Evolutionary conservation across 768 basidiomycete genomes (phyloP), one percentile per base, ranked within the genome.

Genomic region (Boletus rufocinnamomeus): DNA sequence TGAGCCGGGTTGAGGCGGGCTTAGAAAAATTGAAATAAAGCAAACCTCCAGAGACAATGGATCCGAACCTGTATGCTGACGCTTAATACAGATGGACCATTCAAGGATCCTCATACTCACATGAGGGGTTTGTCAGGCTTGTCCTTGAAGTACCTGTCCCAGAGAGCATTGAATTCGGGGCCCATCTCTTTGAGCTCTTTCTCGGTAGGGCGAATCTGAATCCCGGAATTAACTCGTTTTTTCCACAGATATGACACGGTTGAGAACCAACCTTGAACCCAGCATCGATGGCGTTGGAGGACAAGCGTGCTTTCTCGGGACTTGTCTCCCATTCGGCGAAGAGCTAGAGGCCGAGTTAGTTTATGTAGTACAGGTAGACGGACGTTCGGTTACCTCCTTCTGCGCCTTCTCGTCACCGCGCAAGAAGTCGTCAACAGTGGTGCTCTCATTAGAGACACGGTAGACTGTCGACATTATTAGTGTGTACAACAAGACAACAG

Each of bases 121-220:
- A 88, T 88, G 58, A 88, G 85, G 4, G 87, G 87, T 77, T 88
- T 89, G 77, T 88, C 87, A 54, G 86, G 87, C 77, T 87, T 88
- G 76, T 89, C 84, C 77, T 85, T 87, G 82, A 89, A 88, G 75
- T 89, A 88, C 30, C 40, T 79, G 68, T 89, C 73, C 84, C 83
- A 88, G 49, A 88, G 80, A 61, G 77, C 76, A 64, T 86, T 85
- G 74, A 88, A 88, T 65, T 88, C 87, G 17, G 85, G 86, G n/a
- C 87, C 87, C 86, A 88, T 87, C 71, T 87, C 85, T 69, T 87
- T 88, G 59, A 88, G 75, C 68, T 89, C 87, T 63, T 78, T 82
- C 67, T 82, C 82, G 2, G 84, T 84, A 2, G 86, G 87, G 34
- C 87, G 86, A 63, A 88, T 87, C 85, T 86, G 58, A 13, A 19